phyloP scores from a whole-genome alignment of 1,284 basidiomycete genomes.

The Ustilago sp. region DNA sequence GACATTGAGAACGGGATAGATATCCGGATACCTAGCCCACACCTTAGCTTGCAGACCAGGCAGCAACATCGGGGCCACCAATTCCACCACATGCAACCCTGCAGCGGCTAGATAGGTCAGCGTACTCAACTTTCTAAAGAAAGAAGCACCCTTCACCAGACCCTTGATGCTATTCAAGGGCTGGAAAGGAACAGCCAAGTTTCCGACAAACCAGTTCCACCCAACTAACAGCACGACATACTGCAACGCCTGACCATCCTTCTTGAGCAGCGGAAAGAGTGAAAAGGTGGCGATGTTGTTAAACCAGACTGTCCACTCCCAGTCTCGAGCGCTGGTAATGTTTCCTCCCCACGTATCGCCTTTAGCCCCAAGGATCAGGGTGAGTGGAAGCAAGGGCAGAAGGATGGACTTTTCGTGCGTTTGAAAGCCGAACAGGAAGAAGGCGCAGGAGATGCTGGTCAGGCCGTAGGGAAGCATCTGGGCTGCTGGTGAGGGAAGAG shows the following conservation, averaged over 20 bases:
- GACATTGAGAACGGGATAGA: conserved; percentile 86
- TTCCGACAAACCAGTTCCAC: conserved; percentile 85
- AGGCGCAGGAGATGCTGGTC: conserved; percentile 74
- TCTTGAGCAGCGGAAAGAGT: conserved; percentile 88
- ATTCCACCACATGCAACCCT: conserved; percentile 77
- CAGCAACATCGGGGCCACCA: conserved; percentile 70
- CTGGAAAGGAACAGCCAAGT: conserved; percentile 19
- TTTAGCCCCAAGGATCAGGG: conserved; percentile 78
- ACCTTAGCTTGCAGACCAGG: conserved; percentile 22
- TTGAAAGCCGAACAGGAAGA: conserved; percentile 95
- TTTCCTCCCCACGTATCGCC: conserved; percentile 68
- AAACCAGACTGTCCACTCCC: conserved; percentile 81
- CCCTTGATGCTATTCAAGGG: conserved; percentile 24
- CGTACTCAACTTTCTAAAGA: conserved; percentile 26
- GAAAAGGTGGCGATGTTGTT: conserved; percentile 89
- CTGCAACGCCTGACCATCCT: conserved; percentile 82
- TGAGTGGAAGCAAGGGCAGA: conserved; percentile 86
- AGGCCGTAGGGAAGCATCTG: conserved; percentile 66
- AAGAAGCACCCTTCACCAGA: conserved; percentile 5
- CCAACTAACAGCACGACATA: conserved; percentile 77
- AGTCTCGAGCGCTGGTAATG: conserved; percentile 73
- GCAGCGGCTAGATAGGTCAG: conserved; percentile 73
- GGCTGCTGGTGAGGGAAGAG: conserved; percentile 76
- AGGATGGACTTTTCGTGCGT: conserved; percentile 94
- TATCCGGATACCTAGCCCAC: conserved; percentile 85